Percentiles rank a stretch among this genome's conserved stretches.
These are phyloP conservation scores for Penicillium glabrum DNA, from an alignment of 2,329 filamentous ascomycete species.

Conservation along the genomic window DNA sequence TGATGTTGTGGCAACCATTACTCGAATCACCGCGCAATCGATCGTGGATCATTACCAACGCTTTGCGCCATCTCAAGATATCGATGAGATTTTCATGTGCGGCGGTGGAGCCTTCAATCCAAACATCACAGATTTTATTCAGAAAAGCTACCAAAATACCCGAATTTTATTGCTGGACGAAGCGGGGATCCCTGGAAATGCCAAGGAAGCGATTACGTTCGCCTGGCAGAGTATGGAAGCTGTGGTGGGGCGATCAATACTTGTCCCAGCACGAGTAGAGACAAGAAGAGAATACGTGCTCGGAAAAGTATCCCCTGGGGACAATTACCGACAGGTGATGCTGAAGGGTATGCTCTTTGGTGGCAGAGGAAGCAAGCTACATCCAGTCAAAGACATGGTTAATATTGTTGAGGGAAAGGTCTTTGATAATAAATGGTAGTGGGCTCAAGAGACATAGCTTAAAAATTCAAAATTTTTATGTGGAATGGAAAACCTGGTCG, in stretches of 20 bases:
- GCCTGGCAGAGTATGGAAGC: conserved; percentile 63
- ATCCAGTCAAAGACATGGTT: conserved; percentile 52
- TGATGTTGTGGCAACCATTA: conserved; percentile 60
- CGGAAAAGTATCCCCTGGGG: conserved; percentile 56
- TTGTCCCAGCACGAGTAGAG: conserved; percentile 56
- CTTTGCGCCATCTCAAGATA: conserved; percentile 48
- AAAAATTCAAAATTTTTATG: no score
- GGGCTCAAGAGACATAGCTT: no score
- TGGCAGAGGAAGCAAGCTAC: conserved; percentile 41
- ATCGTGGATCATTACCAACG: conserved; percentile 46
- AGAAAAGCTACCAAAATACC: conserved; percentile 49
- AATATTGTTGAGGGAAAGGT: conserved; percentile 51
- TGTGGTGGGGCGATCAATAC: conserved; percentile 55
- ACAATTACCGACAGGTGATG: conserved; percentile 57
- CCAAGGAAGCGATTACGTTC: conserved; percentile 62
- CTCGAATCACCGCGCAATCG: conserved; percentile 59
- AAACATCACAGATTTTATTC: conserved; percentile 57
- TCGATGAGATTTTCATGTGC: conserved; percentile 62
- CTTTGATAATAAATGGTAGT: conserved; percentile 49
- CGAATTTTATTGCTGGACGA: conserved; percentile 58
- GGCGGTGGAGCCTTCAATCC: conserved; percentile 60
- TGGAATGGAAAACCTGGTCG: no score
- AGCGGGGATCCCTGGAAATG: conserved; percentile 56
- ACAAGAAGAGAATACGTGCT: conserved; percentile 53
- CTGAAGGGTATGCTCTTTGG: conserved; percentile 55